Conservation (phyloP, 164 flowering plant species). For the Santalum album region DNA sequence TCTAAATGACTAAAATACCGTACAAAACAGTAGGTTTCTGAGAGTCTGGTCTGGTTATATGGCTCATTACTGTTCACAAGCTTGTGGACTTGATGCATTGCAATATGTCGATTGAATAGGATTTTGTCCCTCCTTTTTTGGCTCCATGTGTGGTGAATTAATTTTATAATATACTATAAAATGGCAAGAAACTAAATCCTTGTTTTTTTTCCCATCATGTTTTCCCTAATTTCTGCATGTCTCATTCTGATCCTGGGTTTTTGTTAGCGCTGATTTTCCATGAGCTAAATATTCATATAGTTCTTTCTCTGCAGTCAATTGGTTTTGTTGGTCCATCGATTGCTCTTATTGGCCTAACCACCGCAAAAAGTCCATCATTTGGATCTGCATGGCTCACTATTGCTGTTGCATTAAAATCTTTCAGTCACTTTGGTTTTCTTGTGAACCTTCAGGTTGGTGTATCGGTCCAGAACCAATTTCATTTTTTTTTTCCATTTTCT, state of each 20-base stretch:
- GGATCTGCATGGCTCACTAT: conserved; percentile 92
- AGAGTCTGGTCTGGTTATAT: too few species aligned
- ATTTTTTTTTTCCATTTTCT: conserved; percentile 1
- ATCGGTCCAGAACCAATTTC: background rate
- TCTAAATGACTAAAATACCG: too few species aligned
- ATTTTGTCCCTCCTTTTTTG: background rate
- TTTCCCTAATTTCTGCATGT: background rate
- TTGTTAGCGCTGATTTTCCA: too few species aligned
- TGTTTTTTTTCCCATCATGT: too few species aligned
- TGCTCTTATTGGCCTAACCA: conserved; percentile 66
- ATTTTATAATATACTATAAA: too few species aligned
- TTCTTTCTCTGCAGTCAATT: conserved; percentile 61
- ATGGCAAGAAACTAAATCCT: too few species aligned
- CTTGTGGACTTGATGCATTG: background rate
- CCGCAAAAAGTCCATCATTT: conserved; percentile 50
- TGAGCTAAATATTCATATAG: background rate
- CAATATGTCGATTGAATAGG: background rate
- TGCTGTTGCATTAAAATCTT: conserved; percentile 84
- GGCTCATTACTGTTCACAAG: background rate
- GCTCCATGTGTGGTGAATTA: background rate
- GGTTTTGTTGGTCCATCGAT: conserved; percentile 83
- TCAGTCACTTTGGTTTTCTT: conserved; percentile 93
- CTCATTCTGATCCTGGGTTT: background rate
- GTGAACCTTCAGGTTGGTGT: conserved; percentile 87
- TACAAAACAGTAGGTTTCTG: too few species aligned